A percentile compares a stretch with the other conserved stretches of the same genome.
Evolutionary conservation across 305 asterid species (phyloP).

Genomic region (Fraxinus sp.): DNA sequence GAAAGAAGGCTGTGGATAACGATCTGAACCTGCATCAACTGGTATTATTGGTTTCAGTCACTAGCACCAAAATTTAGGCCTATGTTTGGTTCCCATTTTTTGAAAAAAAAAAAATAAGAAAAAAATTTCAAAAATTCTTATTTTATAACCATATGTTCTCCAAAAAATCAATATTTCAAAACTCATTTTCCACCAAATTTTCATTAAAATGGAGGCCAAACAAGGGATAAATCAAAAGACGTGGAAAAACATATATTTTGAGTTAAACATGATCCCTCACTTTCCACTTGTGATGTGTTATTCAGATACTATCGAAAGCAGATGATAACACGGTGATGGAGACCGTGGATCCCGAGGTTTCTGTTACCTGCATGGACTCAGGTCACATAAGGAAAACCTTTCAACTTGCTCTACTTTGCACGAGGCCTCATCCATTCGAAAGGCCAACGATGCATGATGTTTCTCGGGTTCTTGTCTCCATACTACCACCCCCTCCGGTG

Average conservation of each 20-base stretch:
- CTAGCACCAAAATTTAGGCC: background rate
- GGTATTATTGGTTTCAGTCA: conserved; percentile 36
- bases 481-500: conserved; percentile 59
- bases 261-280: background rate
- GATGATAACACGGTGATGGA: conserved; percentile 89
- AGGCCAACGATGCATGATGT: conserved; percentile 96
- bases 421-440: conserved; percentile 64
- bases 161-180: background rate
- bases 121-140: no score
- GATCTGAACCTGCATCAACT: conserved; percentile 85
- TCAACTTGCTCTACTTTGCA: conserved; percentile 89
- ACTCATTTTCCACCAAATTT: background rate
- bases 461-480: conserved; percentile 61
- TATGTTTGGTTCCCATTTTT: background rate
- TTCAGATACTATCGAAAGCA: conserved; percentile 75
- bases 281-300: background rate
- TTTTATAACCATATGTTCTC: background rate
- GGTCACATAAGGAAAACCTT: conserved; percentile 70
- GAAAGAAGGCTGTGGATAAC: conserved; percentile 83
- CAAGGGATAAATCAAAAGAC: background rate
- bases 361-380: conserved; percentile 75
- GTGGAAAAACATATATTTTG: background rate
- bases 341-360: conserved; percentile 85
- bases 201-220: background rate
- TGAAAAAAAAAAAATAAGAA: no score